phyloP scores from a whole-genome alignment of 2,329 filamentous ascomycete genomes.

The Beauveria sp. region DNA sequence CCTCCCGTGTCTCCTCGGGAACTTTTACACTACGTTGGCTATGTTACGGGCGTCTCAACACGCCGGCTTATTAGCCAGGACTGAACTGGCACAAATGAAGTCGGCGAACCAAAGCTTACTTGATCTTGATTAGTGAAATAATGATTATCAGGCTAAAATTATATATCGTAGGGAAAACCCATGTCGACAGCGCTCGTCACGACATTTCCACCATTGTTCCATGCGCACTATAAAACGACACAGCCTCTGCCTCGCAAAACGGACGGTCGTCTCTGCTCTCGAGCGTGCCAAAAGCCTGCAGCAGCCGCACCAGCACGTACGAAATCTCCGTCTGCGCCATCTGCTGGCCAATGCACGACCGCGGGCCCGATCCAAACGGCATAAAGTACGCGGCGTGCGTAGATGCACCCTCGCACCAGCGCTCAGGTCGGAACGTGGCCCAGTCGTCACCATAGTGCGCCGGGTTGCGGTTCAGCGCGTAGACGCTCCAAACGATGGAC shows the following conservation, averaged over 20 bases:
- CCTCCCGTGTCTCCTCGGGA: too few species aligned
- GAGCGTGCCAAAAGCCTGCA: background rate
- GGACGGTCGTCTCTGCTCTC: background rate
- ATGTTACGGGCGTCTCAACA: too few species aligned
- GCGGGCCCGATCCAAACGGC: conserved; percentile 9
- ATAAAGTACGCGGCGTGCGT: background rate
- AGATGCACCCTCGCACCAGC: background rate
- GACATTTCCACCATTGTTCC: conserved; percentile 4
- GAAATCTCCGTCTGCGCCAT: conserved; percentile 9
- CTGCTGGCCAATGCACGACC: conserved; percentile 8
- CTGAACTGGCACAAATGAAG: too few species aligned
- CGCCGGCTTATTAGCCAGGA: too few species aligned
- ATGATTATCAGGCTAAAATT: too few species aligned
- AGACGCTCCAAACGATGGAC: conserved; percentile 21
- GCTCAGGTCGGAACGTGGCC: conserved; percentile 6
- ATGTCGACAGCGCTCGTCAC: background rate
- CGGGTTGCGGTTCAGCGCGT: conserved; percentile 8
- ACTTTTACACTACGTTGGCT: too few species aligned
- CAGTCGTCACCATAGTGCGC: conserved; percentile 7
- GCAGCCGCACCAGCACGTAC: conserved; percentile 5
- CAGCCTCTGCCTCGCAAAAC: conserved; percentile 6
- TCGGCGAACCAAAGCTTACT: too few species aligned
- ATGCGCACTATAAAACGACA: conserved; percentile 4
- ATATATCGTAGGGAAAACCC: too few species aligned
- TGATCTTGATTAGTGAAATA: too few species aligned